Percentiles rank a stretch among this genome's conserved stretches.
Conservation (phyloP, 768 basidiomycete species). For the Lactarius vividus region DNA sequence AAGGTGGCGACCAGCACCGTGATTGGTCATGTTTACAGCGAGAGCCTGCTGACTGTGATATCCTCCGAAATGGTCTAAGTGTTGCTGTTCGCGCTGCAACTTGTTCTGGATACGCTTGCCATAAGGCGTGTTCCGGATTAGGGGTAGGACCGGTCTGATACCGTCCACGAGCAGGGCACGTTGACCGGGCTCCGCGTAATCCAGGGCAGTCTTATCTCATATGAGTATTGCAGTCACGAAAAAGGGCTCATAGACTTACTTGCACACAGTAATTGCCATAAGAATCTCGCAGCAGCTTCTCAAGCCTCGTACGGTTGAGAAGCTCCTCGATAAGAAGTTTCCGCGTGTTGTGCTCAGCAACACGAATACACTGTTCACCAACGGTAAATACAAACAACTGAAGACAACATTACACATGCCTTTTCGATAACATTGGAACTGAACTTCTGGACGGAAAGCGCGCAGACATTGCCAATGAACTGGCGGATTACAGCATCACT, state of each 20-base stretch:
- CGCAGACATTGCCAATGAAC: slow-evolving; percentile 96
- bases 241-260: slow-evolving; percentile 40
- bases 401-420: slow-evolving; percentile 38
- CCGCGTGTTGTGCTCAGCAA: slow-evolving; percentile 92
- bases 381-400: background rate
- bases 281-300: slow-evolving; percentile 94
- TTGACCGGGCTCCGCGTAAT: slow-evolving; percentile 95
- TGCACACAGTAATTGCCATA: slow-evolving; percentile 97
- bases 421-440: slow-evolving; percentile 99
- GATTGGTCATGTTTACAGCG: slow-evolving; percentile 54
- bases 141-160: slow-evolving; percentile 95
- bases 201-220: slow-evolving; percentile 77
- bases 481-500: slow-evolving; percentile 97
- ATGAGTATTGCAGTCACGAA: slow-evolving; percentile 8
- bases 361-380: slow-evolving; percentile 64
- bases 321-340: slow-evolving; percentile 95
- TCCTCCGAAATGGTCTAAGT: slow-evolving; percentile 63
- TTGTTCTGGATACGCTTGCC: slow-evolving; percentile 99
- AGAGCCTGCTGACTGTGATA: slow-evolving; percentile 61
- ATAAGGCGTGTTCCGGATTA: slow-evolving; percentile 99
- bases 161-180: slow-evolving; percentile 92
- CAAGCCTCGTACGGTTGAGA: slow-evolving; percentile 88
- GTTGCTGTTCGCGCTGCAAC: slow-evolving; percentile 77
- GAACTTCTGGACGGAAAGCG: slow-evolving; percentile 97
- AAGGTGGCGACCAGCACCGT: slow-evolving; percentile 52